Evolutionary conservation across 371 early-diverging fungal species (phyloP).

Genomic region (Nematocida sp.): DNA sequence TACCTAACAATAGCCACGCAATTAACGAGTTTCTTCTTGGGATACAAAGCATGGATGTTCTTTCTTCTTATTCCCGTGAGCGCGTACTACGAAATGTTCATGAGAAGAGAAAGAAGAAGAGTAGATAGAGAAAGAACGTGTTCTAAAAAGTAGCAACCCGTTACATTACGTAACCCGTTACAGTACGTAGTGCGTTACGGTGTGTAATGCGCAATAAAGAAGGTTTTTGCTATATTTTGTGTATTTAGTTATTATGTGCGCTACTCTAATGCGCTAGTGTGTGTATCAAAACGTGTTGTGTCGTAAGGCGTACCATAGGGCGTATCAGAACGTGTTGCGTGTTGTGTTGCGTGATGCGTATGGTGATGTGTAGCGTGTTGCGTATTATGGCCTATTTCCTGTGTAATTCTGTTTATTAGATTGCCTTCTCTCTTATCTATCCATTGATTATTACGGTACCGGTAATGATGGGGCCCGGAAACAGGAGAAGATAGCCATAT

Average conservation of each 20-base stretch:
- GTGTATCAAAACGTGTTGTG: no score
- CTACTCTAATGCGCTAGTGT: no score
- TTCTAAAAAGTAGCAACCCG: no score
- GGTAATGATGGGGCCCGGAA: slow-evolving; percentile 83
- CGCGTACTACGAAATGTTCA: slow-evolving; percentile 49
- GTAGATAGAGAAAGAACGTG: neutral
- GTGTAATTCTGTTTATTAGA: slow-evolving; percentile 16
- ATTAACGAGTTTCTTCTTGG: slow-evolving; percentile 2
- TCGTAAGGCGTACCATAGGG: no score
- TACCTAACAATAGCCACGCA: slow-evolving; percentile 2
- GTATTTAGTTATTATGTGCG: no score
- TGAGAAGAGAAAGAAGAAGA: slow-evolving; percentile 2
- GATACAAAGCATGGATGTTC: slow-evolving; percentile 20
- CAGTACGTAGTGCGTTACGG: no score
- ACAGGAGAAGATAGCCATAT: slow-evolving; percentile 93
- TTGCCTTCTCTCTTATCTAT: slow-evolving; percentile 35
- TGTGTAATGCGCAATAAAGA: no score
- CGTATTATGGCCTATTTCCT: slow-evolving; percentile 11
- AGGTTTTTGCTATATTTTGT: no score
- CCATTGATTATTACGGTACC: slow-evolving; percentile 69
- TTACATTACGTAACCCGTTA: no score
- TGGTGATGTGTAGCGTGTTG: no score
- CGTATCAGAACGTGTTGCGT: no score
- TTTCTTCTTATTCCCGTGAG: slow-evolving; percentile 35
- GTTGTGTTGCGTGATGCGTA: no score